Conservation (phyloP, 352 stramenopile genomes). For the Sclerospora graminicola region DNA sequence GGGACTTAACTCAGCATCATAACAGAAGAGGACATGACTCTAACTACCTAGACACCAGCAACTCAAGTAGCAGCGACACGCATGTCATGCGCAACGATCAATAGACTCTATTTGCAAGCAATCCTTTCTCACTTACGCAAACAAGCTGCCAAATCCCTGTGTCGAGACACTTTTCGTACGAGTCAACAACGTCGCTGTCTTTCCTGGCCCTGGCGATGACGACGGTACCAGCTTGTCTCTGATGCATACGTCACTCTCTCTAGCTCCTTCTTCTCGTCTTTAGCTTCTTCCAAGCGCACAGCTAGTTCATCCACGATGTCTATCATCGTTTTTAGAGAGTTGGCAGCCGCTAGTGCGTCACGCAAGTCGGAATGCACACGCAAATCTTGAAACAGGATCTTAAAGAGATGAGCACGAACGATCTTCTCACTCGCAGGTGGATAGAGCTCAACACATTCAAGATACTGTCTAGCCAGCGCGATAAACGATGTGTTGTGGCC, state of each 20-base stretch:
- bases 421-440: slow-evolving; percentile 79
- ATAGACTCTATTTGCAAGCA: slow-evolving; percentile 27
- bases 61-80: slow-evolving; percentile 1
- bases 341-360: slow-evolving; percentile 40
- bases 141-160: slow-evolving; percentile 42
- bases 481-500: slow-evolving; percentile 38
- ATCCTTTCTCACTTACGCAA: slow-evolving; percentile 13
- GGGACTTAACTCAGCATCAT: slow-evolving; percentile 35
- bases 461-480: slow-evolving; percentile 87
- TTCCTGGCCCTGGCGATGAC: slow-evolving; percentile 63
- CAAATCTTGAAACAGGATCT: slow-evolving; percentile 83
- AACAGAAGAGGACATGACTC: slow-evolving; percentile 6
- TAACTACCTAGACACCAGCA: slow-evolving; percentile 9
- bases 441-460: slow-evolving; percentile 77
- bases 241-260: slow-evolving; percentile 31
- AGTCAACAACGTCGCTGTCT: slow-evolving; percentile 41
- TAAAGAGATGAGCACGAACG: slow-evolving; percentile 82
- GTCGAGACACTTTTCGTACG: slow-evolving; percentile 44
- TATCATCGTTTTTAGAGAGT: slow-evolving; percentile 43
- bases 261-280: slow-evolving; percentile 6
- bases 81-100: slow-evolving; percentile 15
- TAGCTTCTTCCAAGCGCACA: slow-evolving; percentile 20
- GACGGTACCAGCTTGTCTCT: slow-evolving; percentile 76
- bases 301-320: slow-evolving; percentile 48
- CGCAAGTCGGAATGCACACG: slow-evolving; percentile 70